A percentile compares a stretch with the other conserved stretches of the same genome.
phyloP scores from a whole-genome alignment of 257 asterid species.

The Solanum habrochaites region DNA sequence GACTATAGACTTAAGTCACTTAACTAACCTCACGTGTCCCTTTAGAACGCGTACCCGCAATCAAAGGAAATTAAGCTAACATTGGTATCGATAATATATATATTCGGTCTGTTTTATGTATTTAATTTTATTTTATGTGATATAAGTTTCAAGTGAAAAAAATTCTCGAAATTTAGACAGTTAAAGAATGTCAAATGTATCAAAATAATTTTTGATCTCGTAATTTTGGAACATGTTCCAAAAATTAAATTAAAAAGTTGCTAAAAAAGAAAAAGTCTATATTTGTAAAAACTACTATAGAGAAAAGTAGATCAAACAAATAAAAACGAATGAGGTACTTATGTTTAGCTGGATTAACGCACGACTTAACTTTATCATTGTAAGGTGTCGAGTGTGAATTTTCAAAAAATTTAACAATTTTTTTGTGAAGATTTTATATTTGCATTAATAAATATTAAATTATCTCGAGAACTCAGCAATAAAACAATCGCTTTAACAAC shows the following conservation, averaged over 20 bases:
- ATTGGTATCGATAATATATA: neutral
- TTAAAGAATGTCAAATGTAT: no score
- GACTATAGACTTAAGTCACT: neutral
- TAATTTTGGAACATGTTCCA: rapidly evolving
- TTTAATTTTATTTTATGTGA: neutral
- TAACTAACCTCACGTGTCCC: neutral
- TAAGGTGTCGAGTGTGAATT: neutral
- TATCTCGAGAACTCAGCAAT: no score
- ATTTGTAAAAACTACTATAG: no score
- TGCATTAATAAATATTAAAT: no score
- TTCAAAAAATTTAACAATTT: no score
- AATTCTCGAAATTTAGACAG: rapidly evolving
- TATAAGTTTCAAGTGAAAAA: no score
- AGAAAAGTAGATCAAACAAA: no score
- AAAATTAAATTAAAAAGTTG: no score
- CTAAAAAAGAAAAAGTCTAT: no score
- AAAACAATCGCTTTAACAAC: neutral
- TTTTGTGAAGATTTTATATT: no score
- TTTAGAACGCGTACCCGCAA: neutral
- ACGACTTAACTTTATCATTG: neutral
- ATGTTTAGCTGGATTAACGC: neutral
- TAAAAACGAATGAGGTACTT: no score
- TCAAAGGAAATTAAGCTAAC: neutral
- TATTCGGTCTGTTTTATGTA: neutral
- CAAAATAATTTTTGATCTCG: no score